Evolutionary conservation across 352 stramenopile genomes (phyloP).

Genomic region (Pythium coloratum): DNA sequence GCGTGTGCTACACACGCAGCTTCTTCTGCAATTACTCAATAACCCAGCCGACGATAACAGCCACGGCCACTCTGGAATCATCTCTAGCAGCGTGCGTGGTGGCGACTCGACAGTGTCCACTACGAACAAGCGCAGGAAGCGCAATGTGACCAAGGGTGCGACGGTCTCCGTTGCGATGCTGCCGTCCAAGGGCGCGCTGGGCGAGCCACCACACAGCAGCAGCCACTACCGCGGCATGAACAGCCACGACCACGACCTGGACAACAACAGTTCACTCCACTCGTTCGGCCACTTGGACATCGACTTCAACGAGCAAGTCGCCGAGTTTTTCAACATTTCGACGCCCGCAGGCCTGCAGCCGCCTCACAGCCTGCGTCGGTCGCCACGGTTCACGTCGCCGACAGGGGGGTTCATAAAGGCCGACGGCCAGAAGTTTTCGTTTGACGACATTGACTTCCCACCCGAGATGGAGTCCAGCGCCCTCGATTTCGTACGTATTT

Average conservation of each 20-base stretch:
- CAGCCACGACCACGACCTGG: constrained; percentile 47
- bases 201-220: constrained; percentile 21
- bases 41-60: constrained; percentile 43
- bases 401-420: constrained; percentile 57
- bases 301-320: constrained; percentile 87
- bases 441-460: constrained; percentile 80
- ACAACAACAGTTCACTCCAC: constrained; percentile 53
- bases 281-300: constrained; percentile 85
- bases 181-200: constrained; percentile 28
- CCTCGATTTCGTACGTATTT: constrained; percentile 69
- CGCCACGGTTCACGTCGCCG: constrained; percentile 72
- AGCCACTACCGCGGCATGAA: constrained; percentile 1
- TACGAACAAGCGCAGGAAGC: constrained; percentile 62
- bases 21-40: constrained; percentile 76
- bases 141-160: constrained; percentile 28
- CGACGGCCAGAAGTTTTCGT: constrained; percentile 82
- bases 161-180: constrained; percentile 34
- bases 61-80: neutral
- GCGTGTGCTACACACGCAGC: constrained; percentile 73
- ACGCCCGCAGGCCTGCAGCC: constrained; percentile 61
- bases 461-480: constrained; percentile 68
- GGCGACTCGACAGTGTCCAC: neutral
- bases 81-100: neutral
- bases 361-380: constrained; percentile 71
- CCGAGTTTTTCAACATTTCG: constrained; percentile 80